phyloP scores from a whole-genome alignment of 441 rosid species.

The Croton setiger region DNA sequence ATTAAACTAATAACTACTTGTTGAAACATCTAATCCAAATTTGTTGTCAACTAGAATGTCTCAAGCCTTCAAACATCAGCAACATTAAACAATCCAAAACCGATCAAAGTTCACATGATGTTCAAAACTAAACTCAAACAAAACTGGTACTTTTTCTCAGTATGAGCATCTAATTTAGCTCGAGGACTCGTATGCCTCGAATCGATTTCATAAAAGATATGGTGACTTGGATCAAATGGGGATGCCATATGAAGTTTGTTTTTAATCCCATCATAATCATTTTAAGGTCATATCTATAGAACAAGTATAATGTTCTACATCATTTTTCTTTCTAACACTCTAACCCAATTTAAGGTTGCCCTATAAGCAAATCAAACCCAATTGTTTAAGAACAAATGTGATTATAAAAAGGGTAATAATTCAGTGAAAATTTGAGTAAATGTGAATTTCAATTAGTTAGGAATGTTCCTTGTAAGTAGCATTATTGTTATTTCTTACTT shows the following conservation, averaged over 20 bases:
- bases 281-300: neutral
- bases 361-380: neutral
- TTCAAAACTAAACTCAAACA: neutral
- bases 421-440: neutral
- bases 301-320: neutral
- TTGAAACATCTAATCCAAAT: constrained; percentile 22
- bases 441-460: neutral
- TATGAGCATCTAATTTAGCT: too few species aligned
- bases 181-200: neutral
- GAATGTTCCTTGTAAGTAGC: neutral
- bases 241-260: neutral
- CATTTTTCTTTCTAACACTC: too few species aligned
- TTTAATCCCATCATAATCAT: neutral
- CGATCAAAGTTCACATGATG: neutral
- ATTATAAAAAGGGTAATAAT: neutral
- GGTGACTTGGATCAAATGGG: neutral
- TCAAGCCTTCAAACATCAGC: constrained; percentile 13
- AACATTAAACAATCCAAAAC: neutral
- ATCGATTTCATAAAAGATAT: neutral
- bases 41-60: constrained; percentile 2
- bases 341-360: neutral
- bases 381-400: neutral
- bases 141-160: too few species aligned
- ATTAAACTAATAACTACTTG: constrained; percentile 19
- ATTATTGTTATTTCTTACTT: neutral